These are phyloP conservation scores for Acacia acuminata DNA, from an alignment of 306 rosid species.

Conservation along the genomic window DNA sequence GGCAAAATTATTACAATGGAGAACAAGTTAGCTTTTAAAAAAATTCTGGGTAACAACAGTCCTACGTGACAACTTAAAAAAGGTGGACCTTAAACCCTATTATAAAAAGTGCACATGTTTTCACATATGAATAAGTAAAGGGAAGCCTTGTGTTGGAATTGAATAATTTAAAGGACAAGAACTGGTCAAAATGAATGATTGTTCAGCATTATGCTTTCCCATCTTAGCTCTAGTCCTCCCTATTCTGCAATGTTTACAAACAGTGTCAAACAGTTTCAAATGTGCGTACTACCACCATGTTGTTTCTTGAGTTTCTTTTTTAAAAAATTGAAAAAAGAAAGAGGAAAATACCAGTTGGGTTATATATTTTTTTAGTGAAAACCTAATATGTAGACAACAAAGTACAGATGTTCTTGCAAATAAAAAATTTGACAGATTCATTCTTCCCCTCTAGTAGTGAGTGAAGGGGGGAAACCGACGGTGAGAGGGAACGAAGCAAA, in stretches of 20 bases:
- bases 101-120: not conserved
- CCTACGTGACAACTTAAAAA: too few relatives aligned
- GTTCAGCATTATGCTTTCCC: conserved; percentile 22
- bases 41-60: too few relatives aligned
- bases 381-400: not conserved
- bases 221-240: conserved; percentile 14
- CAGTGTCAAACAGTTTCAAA: not conserved
- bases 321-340: not conserved
- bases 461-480: too few relatives aligned
- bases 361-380: not conserved
- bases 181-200: conserved; percentile 27
- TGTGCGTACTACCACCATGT: not conserved
- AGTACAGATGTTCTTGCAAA: conserved; percentile 13
- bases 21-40: too few relatives aligned
- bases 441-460: too few relatives aligned
- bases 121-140: conserved; percentile 1
- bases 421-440: not conserved
- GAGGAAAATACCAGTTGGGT: not conserved
- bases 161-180: conserved; percentile 32
- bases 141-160: conserved; percentile 8
- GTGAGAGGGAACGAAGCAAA: too few relatives aligned
- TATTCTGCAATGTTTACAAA: conserved; percentile 3
- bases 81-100: not conserved
- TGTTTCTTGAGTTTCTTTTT: conserved; percentile 6
- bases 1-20: too few relatives aligned